A percentile compares a stretch with the other conserved stretches of the same genome.
Evolutionary conservation across 2,329 filamentous ascomycete species (phyloP).

Genomic region (Aspergillus pseudonomiae): DNA sequence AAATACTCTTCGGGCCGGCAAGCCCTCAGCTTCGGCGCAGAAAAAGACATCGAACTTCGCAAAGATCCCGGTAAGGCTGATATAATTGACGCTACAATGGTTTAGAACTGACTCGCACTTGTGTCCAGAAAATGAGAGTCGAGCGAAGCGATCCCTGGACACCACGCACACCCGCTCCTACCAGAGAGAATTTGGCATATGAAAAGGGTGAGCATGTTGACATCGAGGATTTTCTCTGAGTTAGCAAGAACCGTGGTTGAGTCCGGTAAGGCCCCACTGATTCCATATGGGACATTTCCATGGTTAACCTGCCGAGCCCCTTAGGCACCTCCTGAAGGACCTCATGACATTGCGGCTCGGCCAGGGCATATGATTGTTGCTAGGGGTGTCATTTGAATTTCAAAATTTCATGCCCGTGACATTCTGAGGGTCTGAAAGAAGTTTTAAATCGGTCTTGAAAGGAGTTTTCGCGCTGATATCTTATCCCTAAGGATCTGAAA

Average conservation of each 20-base stretch:
- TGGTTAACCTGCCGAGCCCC: neutral
- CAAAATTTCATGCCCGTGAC: no score
- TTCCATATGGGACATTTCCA: neutral
- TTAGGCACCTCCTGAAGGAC: neutral
- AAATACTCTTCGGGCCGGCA: neutral
- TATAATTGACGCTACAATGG: neutral
- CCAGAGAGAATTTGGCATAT: slow-evolving; percentile 14
- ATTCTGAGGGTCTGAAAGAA: no score
- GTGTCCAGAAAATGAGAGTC: slow-evolving; percentile 22
- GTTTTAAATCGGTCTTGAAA: no score
- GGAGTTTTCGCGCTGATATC: no score
- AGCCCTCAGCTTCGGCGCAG: neutral
- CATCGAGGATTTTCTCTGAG: slow-evolving; percentile 24
- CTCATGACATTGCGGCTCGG: neutral
- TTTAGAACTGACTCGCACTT: slow-evolving; percentile 12
- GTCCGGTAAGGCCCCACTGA: neutral
- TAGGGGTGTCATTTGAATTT: no score
- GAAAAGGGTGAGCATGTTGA: slow-evolving; percentile 29
- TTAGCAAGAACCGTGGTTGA: neutral
- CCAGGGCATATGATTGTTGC: no score
- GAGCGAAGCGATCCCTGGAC: slow-evolving; percentile 23
- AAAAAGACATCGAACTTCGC: slow-evolving; percentile 26
- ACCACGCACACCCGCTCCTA: slow-evolving; percentile 23
- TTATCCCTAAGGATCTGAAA: no score
- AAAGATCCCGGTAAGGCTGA: slow-evolving; percentile 21